Evolutionary conservation across 345 rosid species (phyloP), one percentile per base, ranked within the genome.

Genomic region (Garcia nutans): DNA sequence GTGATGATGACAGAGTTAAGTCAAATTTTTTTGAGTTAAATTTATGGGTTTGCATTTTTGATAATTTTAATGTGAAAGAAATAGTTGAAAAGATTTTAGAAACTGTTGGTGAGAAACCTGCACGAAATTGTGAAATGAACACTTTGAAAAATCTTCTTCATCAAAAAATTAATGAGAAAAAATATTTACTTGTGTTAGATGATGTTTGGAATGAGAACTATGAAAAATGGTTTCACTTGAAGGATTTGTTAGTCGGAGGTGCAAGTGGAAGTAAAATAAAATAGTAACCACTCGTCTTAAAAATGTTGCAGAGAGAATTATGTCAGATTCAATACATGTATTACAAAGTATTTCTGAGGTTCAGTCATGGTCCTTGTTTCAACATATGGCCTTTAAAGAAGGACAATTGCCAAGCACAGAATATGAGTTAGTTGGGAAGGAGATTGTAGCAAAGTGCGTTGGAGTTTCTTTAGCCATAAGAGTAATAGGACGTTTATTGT

Each of bases 101-200:
- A 65, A 70, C 66, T 65, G 24, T 23, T 24, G 41, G 63, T 55
- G 23, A 11, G 1, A 78, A 47, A 47, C 50, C 15, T 68, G 50
- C 31, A 28, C 31, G 55, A 10, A 50, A 24, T 33, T 17, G 1
- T 24, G 64, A 60, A 8, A 22, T 6, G 75, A 47, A 47, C 10
- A 47, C 5, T 2, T 47, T 47, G 50, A 47, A 47, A 47, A 47
- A 47, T 47, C 50, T 47, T 47, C 50, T 47, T 2, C 13, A 47
- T 10, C 2, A 47, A 47, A 47, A 47, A 47, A 8, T 74, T 10
- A 67, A 81, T 57, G 70, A 73, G 31, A 68, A 66, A 6, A 75
- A 37, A 54, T 82, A 71, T 28, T 63, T 82, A 33, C 82, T 82
- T 0, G 66, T 82, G 24, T 75, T 78, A 5, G 82, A 82, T 33